phyloP scores from a whole-genome alignment of 2,329 filamentous ascomycete genomes.

The Xylaria digitata region DNA sequence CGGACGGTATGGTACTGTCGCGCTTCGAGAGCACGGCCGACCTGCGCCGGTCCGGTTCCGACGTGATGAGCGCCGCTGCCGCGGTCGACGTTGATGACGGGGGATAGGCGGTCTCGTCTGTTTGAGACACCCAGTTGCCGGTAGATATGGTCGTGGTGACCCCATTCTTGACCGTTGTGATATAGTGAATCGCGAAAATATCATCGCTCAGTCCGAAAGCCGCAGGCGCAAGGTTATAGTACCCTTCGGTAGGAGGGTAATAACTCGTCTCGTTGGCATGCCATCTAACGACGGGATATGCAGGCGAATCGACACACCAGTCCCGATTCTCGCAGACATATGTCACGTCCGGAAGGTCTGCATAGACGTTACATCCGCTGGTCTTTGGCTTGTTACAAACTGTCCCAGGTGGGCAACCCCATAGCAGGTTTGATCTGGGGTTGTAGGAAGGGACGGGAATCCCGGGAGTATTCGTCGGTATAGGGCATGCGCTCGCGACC shows the following conservation, averaged over 20 bases:
- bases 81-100: conserved; percentile 39
- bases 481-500: conserved; percentile 56
- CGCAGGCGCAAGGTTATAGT: conserved; percentile 73
- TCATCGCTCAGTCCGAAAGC: conserved; percentile 72
- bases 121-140: conserved; percentile 66
- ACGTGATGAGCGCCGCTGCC: not conserved
- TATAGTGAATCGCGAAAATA: conserved; percentile 64
- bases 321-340: conserved; percentile 59
- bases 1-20: conserved; percentile 55
- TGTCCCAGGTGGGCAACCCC: conserved; percentile 64
- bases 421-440: conserved; percentile 58
- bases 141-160: conserved; percentile 59
- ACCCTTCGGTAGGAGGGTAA: conserved; percentile 65
- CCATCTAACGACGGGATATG: conserved; percentile 56
- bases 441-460: conserved; percentile 45
- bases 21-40: conserved; percentile 53
- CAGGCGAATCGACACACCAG: conserved; percentile 59
- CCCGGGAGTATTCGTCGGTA: conserved; percentile 54
- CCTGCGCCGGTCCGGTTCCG: conserved; percentile 2
- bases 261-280: conserved; percentile 58
- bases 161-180: conserved; percentile 50
- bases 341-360: conserved; percentile 56
- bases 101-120: conserved; percentile 58
- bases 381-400: conserved; percentile 66
- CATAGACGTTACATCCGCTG: conserved; percentile 63